Percentiles rank a stretch among this genome's conserved stretches.
Evolutionary conservation across 768 basidiomycete genomes (phyloP).

Genomic region (Boletus rex-veris): DNA sequence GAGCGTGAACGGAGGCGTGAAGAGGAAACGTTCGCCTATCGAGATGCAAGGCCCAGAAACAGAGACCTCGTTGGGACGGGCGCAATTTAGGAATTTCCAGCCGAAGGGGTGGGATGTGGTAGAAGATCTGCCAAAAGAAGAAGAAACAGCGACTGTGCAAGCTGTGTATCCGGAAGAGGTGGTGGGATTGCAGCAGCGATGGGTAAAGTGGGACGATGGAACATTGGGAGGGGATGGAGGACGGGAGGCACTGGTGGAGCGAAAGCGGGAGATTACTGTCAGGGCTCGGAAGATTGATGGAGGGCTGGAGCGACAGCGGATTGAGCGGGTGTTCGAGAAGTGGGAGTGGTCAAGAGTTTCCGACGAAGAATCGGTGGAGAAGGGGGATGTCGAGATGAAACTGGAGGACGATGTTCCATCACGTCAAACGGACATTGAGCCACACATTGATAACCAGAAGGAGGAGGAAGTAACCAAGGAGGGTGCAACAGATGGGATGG

Average conservation of each 20-base stretch:
- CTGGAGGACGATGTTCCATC: slow-evolving; percentile 14
- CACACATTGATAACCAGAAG: slow-evolving; percentile 1
- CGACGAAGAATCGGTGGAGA: slow-evolving; percentile 1
- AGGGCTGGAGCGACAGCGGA: slow-evolving; percentile 67
- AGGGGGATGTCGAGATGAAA: slow-evolving; percentile 32
- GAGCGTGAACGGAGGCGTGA: slow-evolving; percentile 28
- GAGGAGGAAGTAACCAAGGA: background rate
- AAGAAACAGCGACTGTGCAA: slow-evolving; percentile 37
- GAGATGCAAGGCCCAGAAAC: slow-evolving; percentile 10
- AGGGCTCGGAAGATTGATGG: slow-evolving; percentile 54
- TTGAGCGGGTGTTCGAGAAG: slow-evolving; percentile 64
- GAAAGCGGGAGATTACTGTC: slow-evolving; percentile 47
- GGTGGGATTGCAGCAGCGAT: slow-evolving; percentile 43
- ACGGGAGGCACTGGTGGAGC: slow-evolving; percentile 39
- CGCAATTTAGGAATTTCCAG: slow-evolving; percentile 61
- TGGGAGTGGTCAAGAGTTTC: slow-evolving; percentile 52
- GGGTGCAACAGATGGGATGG: slow-evolving; percentile 15
- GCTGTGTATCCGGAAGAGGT: slow-evolving; percentile 39
- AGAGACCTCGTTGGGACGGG: slow-evolving; percentile 18
- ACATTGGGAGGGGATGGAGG: slow-evolving; percentile 29
- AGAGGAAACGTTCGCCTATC: slow-evolving; percentile 38
- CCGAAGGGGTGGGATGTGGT: slow-evolving; percentile 65
- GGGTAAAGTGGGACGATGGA: slow-evolving; percentile 36
- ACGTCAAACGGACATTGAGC: slow-evolving; percentile 5
- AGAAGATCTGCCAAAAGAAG: slow-evolving; percentile 40